Conservation (phyloP, 2,329 filamentous ascomycete species). For the Hypoxylon sp. region DNA sequence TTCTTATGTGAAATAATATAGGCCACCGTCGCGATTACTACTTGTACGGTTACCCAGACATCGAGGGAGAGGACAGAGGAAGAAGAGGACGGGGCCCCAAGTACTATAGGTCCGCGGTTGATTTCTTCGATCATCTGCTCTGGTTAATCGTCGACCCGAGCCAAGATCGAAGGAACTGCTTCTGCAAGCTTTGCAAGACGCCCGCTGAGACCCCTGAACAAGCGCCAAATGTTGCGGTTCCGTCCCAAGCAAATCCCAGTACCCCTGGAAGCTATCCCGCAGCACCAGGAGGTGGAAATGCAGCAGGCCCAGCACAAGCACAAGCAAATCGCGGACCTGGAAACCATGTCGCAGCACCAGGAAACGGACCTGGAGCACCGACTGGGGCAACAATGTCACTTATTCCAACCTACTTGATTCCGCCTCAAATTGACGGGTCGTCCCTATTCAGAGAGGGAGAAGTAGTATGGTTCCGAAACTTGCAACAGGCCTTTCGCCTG, state of each 20-base stretch:
- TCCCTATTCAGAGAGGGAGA: slow-evolving; percentile 65
- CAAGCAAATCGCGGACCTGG: too few relatives aligned
- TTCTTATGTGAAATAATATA: not conserved
- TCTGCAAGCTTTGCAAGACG: slow-evolving; percentile 46
- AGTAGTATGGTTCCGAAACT: slow-evolving; percentile 65
- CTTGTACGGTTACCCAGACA: slow-evolving; percentile 48
- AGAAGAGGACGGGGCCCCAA: slow-evolving; percentile 21
- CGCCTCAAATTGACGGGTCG: slow-evolving; percentile 44
- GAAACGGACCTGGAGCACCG: too few relatives aligned
- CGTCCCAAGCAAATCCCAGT: not conserved
- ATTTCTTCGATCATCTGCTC: slow-evolving; percentile 50
- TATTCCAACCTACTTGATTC: not conserved
- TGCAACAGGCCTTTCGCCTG: slow-evolving; percentile 64
- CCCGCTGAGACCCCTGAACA: slow-evolving; percentile 22
- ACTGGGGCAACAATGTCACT: too few relatives aligned
- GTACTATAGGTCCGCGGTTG: slow-evolving; percentile 45
- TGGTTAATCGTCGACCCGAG: slow-evolving; percentile 44
- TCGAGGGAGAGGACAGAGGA: slow-evolving; percentile 4
- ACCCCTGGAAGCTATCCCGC: not conserved
- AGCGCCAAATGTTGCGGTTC: slow-evolving; percentile 17
- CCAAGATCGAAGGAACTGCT: slow-evolving; percentile 44
- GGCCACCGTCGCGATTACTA: slow-evolving; percentile 34
- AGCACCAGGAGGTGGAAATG: slow-evolving; percentile 2
- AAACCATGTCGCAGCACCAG: too few relatives aligned
- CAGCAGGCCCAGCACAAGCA: not conserved